Conservation (phyloP, 441 rosid genomes). For the Geranium incanum region DNA sequence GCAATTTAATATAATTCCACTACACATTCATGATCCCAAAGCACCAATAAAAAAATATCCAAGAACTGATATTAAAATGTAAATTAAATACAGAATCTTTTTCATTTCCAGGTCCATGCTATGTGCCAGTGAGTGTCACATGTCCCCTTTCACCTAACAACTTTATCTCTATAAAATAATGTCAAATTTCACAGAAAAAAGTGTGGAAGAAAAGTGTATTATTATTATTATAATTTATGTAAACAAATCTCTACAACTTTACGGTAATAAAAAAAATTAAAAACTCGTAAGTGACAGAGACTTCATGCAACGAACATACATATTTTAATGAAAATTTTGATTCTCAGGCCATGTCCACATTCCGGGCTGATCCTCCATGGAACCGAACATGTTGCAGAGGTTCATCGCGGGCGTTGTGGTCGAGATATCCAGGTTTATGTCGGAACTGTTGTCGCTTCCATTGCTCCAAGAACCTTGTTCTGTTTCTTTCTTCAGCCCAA, state of each 20-base stretch:
- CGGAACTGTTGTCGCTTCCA: constrained; percentile 65
- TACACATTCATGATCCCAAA: constrained; percentile 26
- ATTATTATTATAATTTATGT: constrained; percentile 15
- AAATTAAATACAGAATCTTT: constrained; percentile 16
- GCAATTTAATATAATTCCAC: constrained; percentile 17
- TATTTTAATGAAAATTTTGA: constrained; percentile 44
- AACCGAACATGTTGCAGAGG: constrained; percentile 69
- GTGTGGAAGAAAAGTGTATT: constrained; percentile 31
- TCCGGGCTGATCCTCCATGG: constrained; percentile 61
- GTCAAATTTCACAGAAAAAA: constrained; percentile 20
- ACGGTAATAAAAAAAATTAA: neutral
- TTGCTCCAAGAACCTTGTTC: constrained; percentile 70
- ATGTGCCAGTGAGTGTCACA: constrained; percentile 58
- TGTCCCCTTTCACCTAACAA: constrained; percentile 36
- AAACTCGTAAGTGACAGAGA: neutral
- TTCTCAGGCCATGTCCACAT: constrained; percentile 83
- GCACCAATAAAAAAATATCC: constrained; percentile 18
- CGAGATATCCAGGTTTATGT: constrained; percentile 44
- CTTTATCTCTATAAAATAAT: constrained; percentile 20
- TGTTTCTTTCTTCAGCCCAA: constrained; percentile 46
- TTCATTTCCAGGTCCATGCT: constrained; percentile 41
- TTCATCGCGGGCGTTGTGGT: constrained; percentile 25
- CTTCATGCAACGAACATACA: neutral
- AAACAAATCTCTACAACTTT: neutral
- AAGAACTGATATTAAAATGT: neutral